These are phyloP conservation scores for Boletus subcaerulescens DNA, from an alignment of 768 basidiomycete species.

Conservation along the genomic window DNA sequence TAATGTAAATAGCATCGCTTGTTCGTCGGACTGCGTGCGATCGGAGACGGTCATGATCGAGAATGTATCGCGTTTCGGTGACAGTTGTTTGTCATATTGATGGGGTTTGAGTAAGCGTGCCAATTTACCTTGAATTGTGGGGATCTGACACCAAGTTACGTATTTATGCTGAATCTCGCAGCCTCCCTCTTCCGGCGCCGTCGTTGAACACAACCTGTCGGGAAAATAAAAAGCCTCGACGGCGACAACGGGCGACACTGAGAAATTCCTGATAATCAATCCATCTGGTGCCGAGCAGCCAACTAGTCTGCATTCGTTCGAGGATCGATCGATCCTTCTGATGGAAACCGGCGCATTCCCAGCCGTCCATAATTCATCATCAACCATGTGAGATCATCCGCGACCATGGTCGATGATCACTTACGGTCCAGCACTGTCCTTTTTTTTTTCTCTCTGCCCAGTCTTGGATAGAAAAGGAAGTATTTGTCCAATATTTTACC, in stretches of 20 bases:
- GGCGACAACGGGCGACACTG: not conserved
- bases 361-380: constrained; percentile 6
- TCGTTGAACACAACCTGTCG: not conserved
- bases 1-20: constrained; percentile 33
- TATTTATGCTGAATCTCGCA: constrained; percentile 15
- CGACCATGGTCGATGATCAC: not conserved
- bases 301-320: constrained; percentile 17
- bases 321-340: constrained; percentile 31
- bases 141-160: constrained; percentile 30
- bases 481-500: not conserved
- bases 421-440: not conserved
- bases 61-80: constrained; percentile 11
- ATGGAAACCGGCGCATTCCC: constrained; percentile 25
- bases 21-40: constrained; percentile 4
- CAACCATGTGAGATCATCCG: not conserved
- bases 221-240: constrained; percentile 5
- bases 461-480: too few relatives aligned
- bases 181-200: constrained; percentile 10
- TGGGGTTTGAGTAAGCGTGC: constrained; percentile 28
- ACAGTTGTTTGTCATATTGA: constrained; percentile 29
- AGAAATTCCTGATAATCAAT: constrained; percentile 7
- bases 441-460: not conserved
- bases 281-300: constrained; percentile 5
- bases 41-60: constrained; percentile 12
- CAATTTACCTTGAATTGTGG: constrained; percentile 29